Conservation (phyloP, 1,284 basidiomycete genomes). For the Leccinum colubrinum region DNA sequence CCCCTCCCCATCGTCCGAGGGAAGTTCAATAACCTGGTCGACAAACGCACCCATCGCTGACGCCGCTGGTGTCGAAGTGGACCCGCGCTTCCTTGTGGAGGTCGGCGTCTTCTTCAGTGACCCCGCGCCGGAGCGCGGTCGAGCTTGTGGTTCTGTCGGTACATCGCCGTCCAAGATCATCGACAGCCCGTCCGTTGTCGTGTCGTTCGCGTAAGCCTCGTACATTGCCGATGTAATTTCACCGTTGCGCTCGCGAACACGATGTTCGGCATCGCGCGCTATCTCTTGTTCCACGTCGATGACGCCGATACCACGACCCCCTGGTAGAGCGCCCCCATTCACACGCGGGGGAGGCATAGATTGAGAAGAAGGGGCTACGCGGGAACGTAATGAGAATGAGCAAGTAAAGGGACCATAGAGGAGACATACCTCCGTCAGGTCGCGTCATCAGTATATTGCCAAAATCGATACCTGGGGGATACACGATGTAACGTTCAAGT, state of each 20-base stretch:
- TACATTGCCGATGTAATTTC: not conserved
- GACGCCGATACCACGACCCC: slow-evolving; percentile 26
- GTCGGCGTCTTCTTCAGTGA: slow-evolving; percentile 13
- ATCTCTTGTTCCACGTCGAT: slow-evolving; percentile 32
- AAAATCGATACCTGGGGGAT: slow-evolving; percentile 68
- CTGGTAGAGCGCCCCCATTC: slow-evolving; percentile 25
- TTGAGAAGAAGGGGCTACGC: slow-evolving; percentile 16
- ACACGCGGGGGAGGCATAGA: slow-evolving; percentile 15
- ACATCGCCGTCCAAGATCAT: not conserved
- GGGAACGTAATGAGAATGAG: not conserved
- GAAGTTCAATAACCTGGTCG: slow-evolving; percentile 26
- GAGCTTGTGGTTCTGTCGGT: not conserved
- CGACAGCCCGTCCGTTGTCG: slow-evolving; percentile 4
- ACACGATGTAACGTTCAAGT: slow-evolving; percentile 63
- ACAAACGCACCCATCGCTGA: slow-evolving; percentile 16
- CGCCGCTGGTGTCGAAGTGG: not conserved
- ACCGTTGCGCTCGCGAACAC: not conserved
- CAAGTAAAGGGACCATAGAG: not conserved
- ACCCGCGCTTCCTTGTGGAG: not conserved
- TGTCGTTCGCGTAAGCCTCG: not conserved
- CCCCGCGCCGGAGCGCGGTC: slow-evolving; percentile 2
- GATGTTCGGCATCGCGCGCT: slow-evolving; percentile 17
- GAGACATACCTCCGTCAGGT: slow-evolving; percentile 44
- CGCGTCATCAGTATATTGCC: slow-evolving; percentile 49
- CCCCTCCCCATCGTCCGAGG: slow-evolving; percentile 10